Evolutionary conservation across 805 yeast species (phyloP).

Genomic region (Ogataea paraovalis): DNA sequence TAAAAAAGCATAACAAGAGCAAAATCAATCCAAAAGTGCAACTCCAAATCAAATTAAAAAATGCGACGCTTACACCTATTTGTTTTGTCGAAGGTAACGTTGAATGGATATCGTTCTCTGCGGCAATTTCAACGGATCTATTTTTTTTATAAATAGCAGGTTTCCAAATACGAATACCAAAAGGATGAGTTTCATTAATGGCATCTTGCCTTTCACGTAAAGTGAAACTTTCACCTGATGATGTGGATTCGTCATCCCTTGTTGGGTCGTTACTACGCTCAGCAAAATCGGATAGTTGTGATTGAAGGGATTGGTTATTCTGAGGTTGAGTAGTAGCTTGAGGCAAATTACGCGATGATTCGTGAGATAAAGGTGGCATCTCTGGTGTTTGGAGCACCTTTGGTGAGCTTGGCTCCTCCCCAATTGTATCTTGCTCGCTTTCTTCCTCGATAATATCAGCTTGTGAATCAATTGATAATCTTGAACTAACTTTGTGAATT

Average conservation of each 20-base stretch:
- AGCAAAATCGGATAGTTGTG: conserved; percentile 9
- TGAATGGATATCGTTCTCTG: conserved; percentile 91
- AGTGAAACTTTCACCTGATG: conserved; percentile 78
- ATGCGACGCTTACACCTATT: conserved; percentile 56
- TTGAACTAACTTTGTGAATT: conserved; percentile 13
- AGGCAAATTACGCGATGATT: neutral
- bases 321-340: neutral
- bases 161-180: conserved; percentile 98
- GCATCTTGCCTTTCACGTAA: conserved; percentile 93
- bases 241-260: conserved; percentile 33
- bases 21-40: conserved; percentile 66
- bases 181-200: conserved; percentile 94
- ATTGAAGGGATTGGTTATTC: conserved; percentile 4
- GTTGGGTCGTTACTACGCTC: conserved; percentile 23
- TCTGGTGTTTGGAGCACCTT: neutral
- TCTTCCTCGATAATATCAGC: conserved; percentile 11
- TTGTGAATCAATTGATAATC: conserved; percentile 10
- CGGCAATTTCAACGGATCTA: conserved; percentile 86
- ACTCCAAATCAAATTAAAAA: conserved; percentile 74
- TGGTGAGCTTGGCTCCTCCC: conserved; percentile 10
- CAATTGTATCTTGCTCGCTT: conserved; percentile 8
- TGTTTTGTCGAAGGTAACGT: conserved; percentile 41
- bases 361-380: neutral
- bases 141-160: conserved; percentile 93
- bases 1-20: conserved; percentile 46